A percentile compares a stretch with the other conserved stretches of the same genome.
Evolutionary conservation across 2,329 filamentous ascomycete species (phyloP).

Genomic region (Colletotrichum brevisporum): DNA sequence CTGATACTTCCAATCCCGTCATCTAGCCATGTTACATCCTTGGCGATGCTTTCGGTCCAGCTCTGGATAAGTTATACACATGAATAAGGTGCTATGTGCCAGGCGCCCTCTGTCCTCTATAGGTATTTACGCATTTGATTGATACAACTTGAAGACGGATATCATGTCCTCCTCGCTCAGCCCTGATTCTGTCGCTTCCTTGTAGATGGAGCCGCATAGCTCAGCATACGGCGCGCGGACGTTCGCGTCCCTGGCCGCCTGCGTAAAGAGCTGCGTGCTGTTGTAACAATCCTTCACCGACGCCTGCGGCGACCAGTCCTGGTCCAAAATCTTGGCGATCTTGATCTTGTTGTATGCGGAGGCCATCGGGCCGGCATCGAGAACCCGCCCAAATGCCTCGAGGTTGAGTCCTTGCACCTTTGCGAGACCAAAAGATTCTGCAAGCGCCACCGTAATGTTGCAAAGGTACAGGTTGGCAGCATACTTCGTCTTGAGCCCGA

Average conservation of each 20-base stretch:
- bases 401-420: constrained; percentile 49
- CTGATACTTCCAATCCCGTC: too few relatives aligned
- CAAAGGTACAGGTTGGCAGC: constrained; percentile 49
- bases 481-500: constrained; percentile 50
- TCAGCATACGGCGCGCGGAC: constrained; percentile 44
- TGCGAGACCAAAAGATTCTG: constrained; percentile 51
- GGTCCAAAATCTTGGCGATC: constrained; percentile 46
- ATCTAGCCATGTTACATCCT: too few relatives aligned
- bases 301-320: constrained; percentile 50
- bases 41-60: too few relatives aligned
- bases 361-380: constrained; percentile 49
- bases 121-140: neutral
- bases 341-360: constrained; percentile 50
- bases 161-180: constrained; percentile 49
- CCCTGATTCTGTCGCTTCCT: constrained; percentile 44
- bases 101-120: too few relatives aligned
- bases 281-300: constrained; percentile 50
- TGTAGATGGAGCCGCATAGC: constrained; percentile 44
- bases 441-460: constrained; percentile 49
- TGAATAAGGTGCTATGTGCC: too few relatives aligned
- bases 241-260: constrained; percentile 42
- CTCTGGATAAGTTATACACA: too few relatives aligned
- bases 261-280: constrained; percentile 46
- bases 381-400: constrained; percentile 46
- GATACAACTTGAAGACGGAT: constrained; percentile 42